Conservation (phyloP, 306 rosid genomes). For the Urtica urens region DNA sequence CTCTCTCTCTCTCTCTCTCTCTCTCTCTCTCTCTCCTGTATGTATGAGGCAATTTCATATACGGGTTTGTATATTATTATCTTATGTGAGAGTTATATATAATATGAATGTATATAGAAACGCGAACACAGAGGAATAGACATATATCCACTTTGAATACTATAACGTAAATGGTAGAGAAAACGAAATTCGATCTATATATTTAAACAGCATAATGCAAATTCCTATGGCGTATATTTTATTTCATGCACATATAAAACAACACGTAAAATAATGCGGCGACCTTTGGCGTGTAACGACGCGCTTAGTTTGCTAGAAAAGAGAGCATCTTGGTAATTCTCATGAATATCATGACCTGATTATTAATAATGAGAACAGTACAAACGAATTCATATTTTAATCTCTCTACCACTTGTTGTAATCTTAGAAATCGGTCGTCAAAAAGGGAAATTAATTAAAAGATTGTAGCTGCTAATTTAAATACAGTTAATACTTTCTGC, state of each 20-base stretch:
- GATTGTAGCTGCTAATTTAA: too few species aligned
- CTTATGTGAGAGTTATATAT: not conserved
- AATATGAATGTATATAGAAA: not conserved
- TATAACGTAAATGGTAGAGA: not conserved
- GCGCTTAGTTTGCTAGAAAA: not conserved
- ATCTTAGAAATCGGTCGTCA: too few species aligned
- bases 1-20: constrained; percentile 12
- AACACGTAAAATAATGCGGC: not conserved
- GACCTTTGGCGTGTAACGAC: not conserved
- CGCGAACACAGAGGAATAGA: too few species aligned
- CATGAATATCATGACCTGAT: not conserved
- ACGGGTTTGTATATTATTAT: not conserved
- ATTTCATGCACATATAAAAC: too few species aligned
- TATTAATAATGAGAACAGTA: too few species aligned
- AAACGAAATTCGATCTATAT: not conserved
- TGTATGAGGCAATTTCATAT: constrained; percentile 9
- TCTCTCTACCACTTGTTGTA: too few species aligned
- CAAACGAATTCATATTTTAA: too few species aligned
- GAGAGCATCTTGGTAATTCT: constrained; percentile 5
- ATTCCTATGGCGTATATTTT: not conserved
- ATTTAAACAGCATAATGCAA: not conserved
- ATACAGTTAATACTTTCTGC: too few species aligned
- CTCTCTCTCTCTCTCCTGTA: not conserved
- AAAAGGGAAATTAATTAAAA: too few species aligned
- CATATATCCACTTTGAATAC: not conserved